These are phyloP conservation scores for Cladosporium sp. DNA, from an alignment of 2,329 filamentous ascomycete species.

Conservation along the genomic window DNA sequence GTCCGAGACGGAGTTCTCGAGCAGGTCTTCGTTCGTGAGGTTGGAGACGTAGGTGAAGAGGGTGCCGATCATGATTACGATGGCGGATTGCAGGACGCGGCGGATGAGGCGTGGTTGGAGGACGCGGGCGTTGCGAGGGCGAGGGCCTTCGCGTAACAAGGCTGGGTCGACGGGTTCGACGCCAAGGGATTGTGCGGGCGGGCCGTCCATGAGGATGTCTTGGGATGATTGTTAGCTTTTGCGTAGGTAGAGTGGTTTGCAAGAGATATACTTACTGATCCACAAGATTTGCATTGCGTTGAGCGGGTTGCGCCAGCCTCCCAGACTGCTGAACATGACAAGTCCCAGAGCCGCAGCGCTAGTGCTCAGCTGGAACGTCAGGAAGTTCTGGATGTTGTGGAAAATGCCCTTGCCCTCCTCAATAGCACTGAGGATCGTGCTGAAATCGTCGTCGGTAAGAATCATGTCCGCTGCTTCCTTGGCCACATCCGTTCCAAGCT, in stretches of 20 bases:
- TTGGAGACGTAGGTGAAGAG: conserved; percentile 87
- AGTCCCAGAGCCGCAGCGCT: conserved; percentile 89
- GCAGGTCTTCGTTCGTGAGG: conserved; percentile 70
- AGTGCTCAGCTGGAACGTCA: conserved; percentile 96
- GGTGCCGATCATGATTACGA: conserved; percentile 88
- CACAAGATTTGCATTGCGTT: conserved; percentile 99
- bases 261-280: conserved; percentile 70
- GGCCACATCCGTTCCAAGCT: conserved; percentile 90
- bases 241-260: conserved; percentile 12
- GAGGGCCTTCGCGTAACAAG: conserved; percentile 87
- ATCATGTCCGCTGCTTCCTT: conserved; percentile 97
- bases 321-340: conserved; percentile 84
- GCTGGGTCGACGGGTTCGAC: conserved; percentile 92
- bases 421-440: conserved; percentile 87
- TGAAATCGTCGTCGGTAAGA: conserved; percentile 82
- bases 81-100: conserved; percentile 80
- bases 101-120: conserved; percentile 78
- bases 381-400: conserved; percentile 98
- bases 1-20: conserved; percentile 62
- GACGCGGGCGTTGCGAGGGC: conserved; percentile 80
- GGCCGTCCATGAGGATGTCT: conserved; percentile 99
- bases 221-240: conserved; percentile 23
- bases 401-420: conserved; percentile 99
- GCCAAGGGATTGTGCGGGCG: conserved; percentile 91
- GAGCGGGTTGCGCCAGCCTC: conserved; percentile 90